Evolutionary conservation across 2,329 filamentous ascomycete species (phyloP).

Genomic region (Colletotrichum trifolii): DNA sequence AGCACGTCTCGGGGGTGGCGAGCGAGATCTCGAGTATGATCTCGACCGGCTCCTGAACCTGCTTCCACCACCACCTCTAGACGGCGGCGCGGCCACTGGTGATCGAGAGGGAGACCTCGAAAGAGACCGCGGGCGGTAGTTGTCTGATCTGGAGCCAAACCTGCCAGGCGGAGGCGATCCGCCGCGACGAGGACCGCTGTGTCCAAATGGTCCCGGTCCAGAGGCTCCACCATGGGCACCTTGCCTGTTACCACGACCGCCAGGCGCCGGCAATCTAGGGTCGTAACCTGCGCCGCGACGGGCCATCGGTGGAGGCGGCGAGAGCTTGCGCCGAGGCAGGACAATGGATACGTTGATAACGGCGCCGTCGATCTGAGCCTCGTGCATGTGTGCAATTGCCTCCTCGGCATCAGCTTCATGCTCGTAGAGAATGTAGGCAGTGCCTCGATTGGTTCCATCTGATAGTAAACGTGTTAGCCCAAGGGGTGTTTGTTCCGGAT

Average conservation of each 20-base stretch:
- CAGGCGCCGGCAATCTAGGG: constrained; percentile 59
- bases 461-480: constrained; percentile 37
- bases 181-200: constrained; percentile 51
- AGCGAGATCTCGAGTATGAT: constrained; percentile 59
- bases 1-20: constrained; percentile 49
- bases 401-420: constrained; percentile 83
- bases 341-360: constrained; percentile 90
- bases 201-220: constrained; percentile 47
- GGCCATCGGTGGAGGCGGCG: constrained; percentile 79
- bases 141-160: constrained; percentile 61
- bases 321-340: constrained; percentile 84
- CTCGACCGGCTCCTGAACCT: constrained; percentile 59
- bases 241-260: constrained; percentile 38
- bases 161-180: constrained; percentile 49
- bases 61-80: constrained; percentile 44
- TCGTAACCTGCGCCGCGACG: constrained; percentile 71
- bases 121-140: constrained; percentile 70
- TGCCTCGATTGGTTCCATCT: constrained; percentile 92
- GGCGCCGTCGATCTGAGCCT: constrained; percentile 90
- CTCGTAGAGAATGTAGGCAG: constrained; percentile 89
- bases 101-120: constrained; percentile 60
- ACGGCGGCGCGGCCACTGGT: constrained; percentile 46
- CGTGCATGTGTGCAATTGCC: constrained; percentile 97
- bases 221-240: constrained; percentile 46
- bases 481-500: constrained; percentile 5